Evolutionary conservation across 495 filamentous ascomycete genomes (phyloP), one percentile per base, ranked within the genome.

Genomic region (Xylaria bambusicola): DNA sequence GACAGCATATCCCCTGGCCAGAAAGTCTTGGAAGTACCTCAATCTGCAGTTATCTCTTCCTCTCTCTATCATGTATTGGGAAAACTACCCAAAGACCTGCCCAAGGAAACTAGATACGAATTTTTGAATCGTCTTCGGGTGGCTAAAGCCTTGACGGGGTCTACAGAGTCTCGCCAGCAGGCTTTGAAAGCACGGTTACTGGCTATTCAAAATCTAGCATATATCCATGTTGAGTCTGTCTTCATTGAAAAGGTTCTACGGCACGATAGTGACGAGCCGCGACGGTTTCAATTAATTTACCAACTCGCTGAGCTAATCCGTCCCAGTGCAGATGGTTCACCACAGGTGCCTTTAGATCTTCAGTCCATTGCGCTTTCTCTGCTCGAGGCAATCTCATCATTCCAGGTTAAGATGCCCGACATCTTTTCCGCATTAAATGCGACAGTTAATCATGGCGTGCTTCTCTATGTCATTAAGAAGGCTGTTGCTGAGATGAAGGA

Each of bases 401-500:
- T 93, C 58, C 89, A 91, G 61, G 68, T 77, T 56, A 94, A 90
- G 66, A 81, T 88, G 20, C 69, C 82, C 17, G 95, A 99, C 62
- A 87, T 98, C 15, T 86, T 89, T 60, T 82, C 90, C 50, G 93
- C 93, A 27, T 76, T 99, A 21, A 93, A 88, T 67, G 88, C 92
- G 56, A 94, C 94, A 71, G 92, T 97, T 53, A 98, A 93, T 67
- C 95, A 99, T 64, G 95, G 95, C 13, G 87, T 98, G 15, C 81
- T 99, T n/a, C 87, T 97, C 68, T 97, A 98, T 68, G 80, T 96
- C 58, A 86, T 96, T 31, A 86, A 93, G 48, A 97, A 93, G 69
- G 87, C 90, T 10, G 89, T 97, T 54, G 90, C 88, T 21, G 88
- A 91, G 61, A 84, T 98, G 73, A 82, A 79, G 36, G 75, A 74